Conservation (phyloP, 164 flowering plant genomes). For the Amborella trichopoda region DNA sequence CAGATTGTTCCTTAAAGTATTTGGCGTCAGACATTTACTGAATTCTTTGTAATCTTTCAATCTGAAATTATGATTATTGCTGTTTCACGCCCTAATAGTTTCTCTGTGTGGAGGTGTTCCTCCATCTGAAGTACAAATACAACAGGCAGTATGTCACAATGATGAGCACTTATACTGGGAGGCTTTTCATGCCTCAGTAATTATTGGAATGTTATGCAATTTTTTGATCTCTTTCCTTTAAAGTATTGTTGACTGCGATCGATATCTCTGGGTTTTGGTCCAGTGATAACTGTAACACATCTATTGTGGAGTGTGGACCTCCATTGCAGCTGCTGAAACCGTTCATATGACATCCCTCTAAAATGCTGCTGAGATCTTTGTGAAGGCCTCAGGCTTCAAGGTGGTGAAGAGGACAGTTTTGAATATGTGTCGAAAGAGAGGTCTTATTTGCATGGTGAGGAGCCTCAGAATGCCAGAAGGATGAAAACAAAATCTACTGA, state of each 20-base stretch:
- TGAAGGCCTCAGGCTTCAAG: no score
- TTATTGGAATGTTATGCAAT: background rate
- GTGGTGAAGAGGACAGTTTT: no score
- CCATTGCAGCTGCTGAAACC: constrained; percentile 11
- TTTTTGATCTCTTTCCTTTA: background rate
- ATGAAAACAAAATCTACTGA: background rate
- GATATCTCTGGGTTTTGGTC: background rate
- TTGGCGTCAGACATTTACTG: no score
- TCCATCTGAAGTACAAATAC: constrained; percentile 1
- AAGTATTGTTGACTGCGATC: background rate
- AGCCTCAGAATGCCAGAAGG: background rate
- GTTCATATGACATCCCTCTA: constrained; percentile 11
- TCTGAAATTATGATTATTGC: background rate
- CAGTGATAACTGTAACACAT: constrained; percentile 12
- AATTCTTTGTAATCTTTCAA: background rate
- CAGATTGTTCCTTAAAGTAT: no score
- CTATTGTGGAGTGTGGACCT: constrained; percentile 10
- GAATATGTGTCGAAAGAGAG: no score
- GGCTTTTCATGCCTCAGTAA: background rate
- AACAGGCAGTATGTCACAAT: background rate
- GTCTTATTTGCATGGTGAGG: no score
- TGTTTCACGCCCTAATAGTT: no score
- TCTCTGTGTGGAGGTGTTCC: constrained; percentile 6
- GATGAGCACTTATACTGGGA: constrained; percentile 9
- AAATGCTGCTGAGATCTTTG: constrained; percentile 11